Evolutionary conservation across 208 protist species (phyloP).

Genomic region (Herpetomonas samuelpessoai): DNA sequence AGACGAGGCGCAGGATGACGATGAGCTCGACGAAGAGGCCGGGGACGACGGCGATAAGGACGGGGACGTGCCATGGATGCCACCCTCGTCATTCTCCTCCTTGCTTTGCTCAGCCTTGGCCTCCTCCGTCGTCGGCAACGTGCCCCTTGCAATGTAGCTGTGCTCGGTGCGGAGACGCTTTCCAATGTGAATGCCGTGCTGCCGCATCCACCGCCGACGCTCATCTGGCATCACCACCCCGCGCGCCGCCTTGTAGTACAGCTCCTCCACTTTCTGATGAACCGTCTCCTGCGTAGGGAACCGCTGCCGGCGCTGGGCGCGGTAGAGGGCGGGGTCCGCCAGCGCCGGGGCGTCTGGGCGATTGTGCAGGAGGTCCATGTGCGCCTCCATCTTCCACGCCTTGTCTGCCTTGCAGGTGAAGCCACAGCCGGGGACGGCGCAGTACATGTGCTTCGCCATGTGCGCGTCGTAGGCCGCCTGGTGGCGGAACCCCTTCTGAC

Average conservation of each 20-base stretch:
- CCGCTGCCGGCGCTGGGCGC: constrained; percentile 58
- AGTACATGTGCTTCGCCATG: constrained; percentile 78
- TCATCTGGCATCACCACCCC: constrained; percentile 76
- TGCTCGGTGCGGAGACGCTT: constrained; percentile 60
- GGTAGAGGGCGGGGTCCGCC: constrained; percentile 56
- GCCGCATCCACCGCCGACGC: constrained; percentile 74
- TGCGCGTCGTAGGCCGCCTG: constrained; percentile 55
- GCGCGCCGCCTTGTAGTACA: constrained; percentile 81
- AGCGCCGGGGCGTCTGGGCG: constrained; percentile 82
- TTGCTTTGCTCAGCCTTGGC: no score
- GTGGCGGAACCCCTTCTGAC: constrained; percentile 69
- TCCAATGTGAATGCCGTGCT: constrained; percentile 71
- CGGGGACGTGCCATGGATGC: no score
- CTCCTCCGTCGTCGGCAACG: constrained; percentile 19
- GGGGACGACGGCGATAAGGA: not conserved
- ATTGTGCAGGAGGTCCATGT: constrained; percentile 83
- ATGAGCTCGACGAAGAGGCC: constrained; percentile 5
- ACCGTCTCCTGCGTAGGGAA: constrained; percentile 83
- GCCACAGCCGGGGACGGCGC: constrained; percentile 68
- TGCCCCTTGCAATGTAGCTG: constrained; percentile 45
- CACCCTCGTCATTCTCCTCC: no score
- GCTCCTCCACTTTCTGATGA: constrained; percentile 79
- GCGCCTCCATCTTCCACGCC: constrained; percentile 81
- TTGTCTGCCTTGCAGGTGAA: constrained; percentile 78
- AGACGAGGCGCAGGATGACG: not conserved